Conservation (phyloP, 2,329 filamentous ascomycete species). For the Ramichloridium luteum region DNA sequence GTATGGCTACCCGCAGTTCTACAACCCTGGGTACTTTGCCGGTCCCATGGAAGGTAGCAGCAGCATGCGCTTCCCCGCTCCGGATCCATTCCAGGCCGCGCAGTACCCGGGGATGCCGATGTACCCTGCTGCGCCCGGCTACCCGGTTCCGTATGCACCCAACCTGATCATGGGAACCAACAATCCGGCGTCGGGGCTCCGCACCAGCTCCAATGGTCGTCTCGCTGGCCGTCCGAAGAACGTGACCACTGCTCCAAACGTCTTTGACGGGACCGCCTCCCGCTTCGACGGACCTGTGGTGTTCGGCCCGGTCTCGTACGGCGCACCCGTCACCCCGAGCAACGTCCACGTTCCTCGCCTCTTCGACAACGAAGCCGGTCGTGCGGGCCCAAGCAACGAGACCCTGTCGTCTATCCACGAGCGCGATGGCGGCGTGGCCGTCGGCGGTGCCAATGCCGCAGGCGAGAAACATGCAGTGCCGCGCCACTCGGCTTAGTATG, state of each 20-base stretch:
- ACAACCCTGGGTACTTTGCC: not conserved
- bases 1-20: not conserved
- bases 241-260: constrained; percentile 7
- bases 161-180: constrained; percentile 1
- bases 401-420: too few relatives aligned
- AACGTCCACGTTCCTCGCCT: constrained; percentile 3
- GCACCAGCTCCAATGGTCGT: constrained; percentile 12
- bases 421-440: too few relatives aligned
- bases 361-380: constrained; percentile 2
- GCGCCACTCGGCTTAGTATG: too few relatives aligned
- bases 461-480: too few relatives aligned
- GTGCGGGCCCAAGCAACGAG: too few relatives aligned
- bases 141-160: not conserved
- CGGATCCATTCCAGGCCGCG: not conserved
- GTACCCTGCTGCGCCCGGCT: not conserved
- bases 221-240: constrained; percentile 13
- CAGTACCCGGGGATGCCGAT: not conserved
- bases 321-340: constrained; percentile 2
- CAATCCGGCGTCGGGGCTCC: constrained; percentile 12
- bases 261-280: not conserved
- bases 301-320: not conserved
- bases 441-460: too few relatives aligned
- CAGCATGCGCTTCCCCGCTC: not conserved
- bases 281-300: not conserved
- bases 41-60: not conserved